Evolutionary conservation across 306 rosid species (phyloP).

Genomic region (Oxytropis ochrocephala): DNA sequence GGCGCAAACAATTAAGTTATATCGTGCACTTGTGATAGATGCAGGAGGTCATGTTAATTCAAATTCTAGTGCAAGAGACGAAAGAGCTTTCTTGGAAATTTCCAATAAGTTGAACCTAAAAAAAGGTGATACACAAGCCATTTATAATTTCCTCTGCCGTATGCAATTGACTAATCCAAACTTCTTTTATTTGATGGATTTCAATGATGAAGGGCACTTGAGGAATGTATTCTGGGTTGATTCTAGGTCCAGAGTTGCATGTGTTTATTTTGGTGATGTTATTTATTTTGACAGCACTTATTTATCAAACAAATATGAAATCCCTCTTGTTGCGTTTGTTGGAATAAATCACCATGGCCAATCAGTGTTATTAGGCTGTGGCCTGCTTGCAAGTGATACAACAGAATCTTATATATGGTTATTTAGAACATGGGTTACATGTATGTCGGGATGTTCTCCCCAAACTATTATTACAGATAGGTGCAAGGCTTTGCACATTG

Average conservation of each 20-base stretch:
- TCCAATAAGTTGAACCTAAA: slow-evolving; percentile 57
- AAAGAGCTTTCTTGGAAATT: slow-evolving; percentile 27
- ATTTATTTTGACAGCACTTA: slow-evolving; percentile 66
- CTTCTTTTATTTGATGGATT: slow-evolving; percentile 92
- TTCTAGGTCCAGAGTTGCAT: slow-evolving; percentile 74
- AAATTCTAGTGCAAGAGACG: slow-evolving; percentile 37
- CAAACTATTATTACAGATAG: slow-evolving; percentile 79
- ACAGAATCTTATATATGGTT: slow-evolving; percentile 72
- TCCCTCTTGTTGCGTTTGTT: slow-evolving; percentile 83
- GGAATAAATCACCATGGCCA: slow-evolving; percentile 91
- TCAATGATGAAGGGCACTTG: slow-evolving; percentile 72
- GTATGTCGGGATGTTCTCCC: slow-evolving; percentile 57
- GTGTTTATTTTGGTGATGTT: slow-evolving; percentile 75
- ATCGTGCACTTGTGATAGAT: slow-evolving; percentile 88
- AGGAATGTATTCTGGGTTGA: slow-evolving; percentile 86
- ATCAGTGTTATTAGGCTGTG: slow-evolving; percentile 76
- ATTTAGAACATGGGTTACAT: slow-evolving; percentile 74
- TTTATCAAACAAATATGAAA: slow-evolving; percentile 74
- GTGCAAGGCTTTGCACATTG: slow-evolving; percentile 65
- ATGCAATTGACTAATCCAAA: slow-evolving; percentile 88
- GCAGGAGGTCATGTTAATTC: slow-evolving; percentile 50
- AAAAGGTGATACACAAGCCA: slow-evolving; percentile 84
- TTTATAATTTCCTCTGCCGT: slow-evolving; percentile 83
- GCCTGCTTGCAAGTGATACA: slow-evolving; percentile 78
- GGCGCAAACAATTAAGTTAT: slow-evolving; percentile 62